Evolutionary conservation across 2,329 filamentous ascomycete genomes (phyloP).

Genomic region (Fusarium verrucosum): DNA sequence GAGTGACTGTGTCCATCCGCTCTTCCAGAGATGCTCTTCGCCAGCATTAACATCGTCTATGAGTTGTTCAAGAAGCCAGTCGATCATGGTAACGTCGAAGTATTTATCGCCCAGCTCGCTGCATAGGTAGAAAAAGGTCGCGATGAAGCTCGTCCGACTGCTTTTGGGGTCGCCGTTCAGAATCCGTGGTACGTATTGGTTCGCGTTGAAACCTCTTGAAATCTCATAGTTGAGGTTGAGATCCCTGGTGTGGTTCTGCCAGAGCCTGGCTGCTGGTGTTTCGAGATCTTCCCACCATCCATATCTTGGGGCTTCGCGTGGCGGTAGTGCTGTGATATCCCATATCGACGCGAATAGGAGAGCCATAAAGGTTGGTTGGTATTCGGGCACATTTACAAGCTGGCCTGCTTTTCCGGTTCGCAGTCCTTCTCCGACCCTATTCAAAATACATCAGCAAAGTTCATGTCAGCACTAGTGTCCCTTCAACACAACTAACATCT

Average conservation of each 20-base stretch:
- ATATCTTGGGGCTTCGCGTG: conserved; percentile 49
- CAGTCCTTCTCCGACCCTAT: conserved; percentile 54
- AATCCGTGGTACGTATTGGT: conserved; percentile 48
- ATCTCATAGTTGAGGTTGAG: conserved; percentile 52
- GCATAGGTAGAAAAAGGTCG: conserved; percentile 59
- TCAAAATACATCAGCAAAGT: conserved; percentile 19
- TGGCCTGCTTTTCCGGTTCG: conserved; percentile 52
- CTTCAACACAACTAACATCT: conserved; percentile 33
- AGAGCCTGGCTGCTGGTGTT: conserved; percentile 49
- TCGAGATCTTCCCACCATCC: conserved; percentile 51
- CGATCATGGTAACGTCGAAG: conserved; percentile 55
- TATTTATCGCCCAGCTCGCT: conserved; percentile 54
- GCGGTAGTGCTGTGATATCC: conserved; percentile 50
- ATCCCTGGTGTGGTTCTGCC: conserved; percentile 50
- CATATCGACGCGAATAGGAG: conserved; percentile 56
- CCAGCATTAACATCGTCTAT: conserved; percentile 55
- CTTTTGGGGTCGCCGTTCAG: conserved; percentile 50
- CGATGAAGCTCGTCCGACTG: conserved; percentile 57
- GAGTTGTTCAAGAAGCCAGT: conserved; percentile 58
- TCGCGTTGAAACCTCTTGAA: conserved; percentile 47
- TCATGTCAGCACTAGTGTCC: not conserved
- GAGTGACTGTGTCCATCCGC: conserved; percentile 54
- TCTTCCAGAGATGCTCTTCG: conserved; percentile 52
- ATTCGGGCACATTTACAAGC: conserved; percentile 53
- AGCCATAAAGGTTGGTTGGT: conserved; percentile 57